Conservation (phyloP, 2,329 filamentous ascomycete species). For the Colletotrichum gigasporum region DNA sequence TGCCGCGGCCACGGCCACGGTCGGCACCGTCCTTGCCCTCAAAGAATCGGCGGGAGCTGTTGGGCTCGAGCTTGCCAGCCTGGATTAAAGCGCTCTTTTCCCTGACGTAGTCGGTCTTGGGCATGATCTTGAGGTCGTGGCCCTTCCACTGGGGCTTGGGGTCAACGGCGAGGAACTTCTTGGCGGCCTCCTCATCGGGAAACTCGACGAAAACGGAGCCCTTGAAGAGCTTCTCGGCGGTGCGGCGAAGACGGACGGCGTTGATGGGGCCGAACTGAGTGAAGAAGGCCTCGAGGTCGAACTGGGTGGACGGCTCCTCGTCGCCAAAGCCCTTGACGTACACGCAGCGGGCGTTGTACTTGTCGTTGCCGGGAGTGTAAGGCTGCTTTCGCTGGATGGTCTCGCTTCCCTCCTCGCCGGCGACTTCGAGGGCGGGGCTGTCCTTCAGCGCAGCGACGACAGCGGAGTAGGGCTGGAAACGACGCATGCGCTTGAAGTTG, state of each 20-base stretch:
- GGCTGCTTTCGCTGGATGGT: slow-evolving; percentile 80
- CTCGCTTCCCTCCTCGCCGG: slow-evolving; percentile 78
- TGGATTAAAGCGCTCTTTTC: slow-evolving; percentile 78
- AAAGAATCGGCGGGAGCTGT: slow-evolving; percentile 55
- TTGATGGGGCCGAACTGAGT: slow-evolving; percentile 80
- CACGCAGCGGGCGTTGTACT: slow-evolving; percentile 77
- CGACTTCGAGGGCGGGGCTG: slow-evolving; percentile 77
- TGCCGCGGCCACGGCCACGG: slow-evolving; percentile 43
- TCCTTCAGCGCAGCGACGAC: slow-evolving; percentile 85
- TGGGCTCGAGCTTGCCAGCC: slow-evolving; percentile 74
- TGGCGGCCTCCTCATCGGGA: slow-evolving; percentile 77
- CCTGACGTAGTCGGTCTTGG: slow-evolving; percentile 88
- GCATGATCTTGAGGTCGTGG: slow-evolving; percentile 81
- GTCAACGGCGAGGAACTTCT: slow-evolving; percentile 82
- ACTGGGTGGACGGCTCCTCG: slow-evolving; percentile 85
- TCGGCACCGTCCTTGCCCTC: slow-evolving; percentile 53
- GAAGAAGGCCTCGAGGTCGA: slow-evolving; percentile 95
- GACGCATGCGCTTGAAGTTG: slow-evolving; percentile 95
- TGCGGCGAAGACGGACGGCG: slow-evolving; percentile 86
- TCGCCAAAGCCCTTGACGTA: slow-evolving; percentile 96
- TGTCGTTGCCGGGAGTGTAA: slow-evolving; percentile 68
- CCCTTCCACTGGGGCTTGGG: slow-evolving; percentile 87
- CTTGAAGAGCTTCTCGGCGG: slow-evolving; percentile 81
- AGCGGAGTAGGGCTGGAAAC: slow-evolving; percentile 87
- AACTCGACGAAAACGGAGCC: slow-evolving; percentile 98